Base-by-base conservation (phyloP, 2,329 filamentous ascomycete genomes). In the Fusarium drepaniforme region DNA sequence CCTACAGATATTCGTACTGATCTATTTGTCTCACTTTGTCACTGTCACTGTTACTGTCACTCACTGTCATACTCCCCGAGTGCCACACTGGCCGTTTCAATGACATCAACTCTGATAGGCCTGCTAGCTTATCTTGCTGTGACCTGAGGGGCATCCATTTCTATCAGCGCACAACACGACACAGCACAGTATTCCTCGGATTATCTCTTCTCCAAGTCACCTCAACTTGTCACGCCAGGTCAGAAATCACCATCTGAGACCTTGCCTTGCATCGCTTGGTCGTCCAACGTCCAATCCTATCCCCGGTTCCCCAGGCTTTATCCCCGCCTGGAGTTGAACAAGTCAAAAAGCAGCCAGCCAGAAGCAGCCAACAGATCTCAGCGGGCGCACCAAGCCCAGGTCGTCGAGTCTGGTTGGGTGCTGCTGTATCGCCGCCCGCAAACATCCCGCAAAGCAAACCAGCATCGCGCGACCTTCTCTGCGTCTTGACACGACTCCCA, bases 111-210 rank as follows among this genome's bases (percentile, higher is more conserved):
- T 70, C 85, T 84, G 85, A 89, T 88, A 88, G 88, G 85, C 83
- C 84, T 65, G 38, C 66, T 85, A 82, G 85, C 88, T 88, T 89
- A 89, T 89, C 87, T 90, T 81, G 86, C 87, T 73, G 85, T 88
- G 82, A 88, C 87, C 81, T 88, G 78, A 88, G 72, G 70, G 66
- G 58, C 23, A 63, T 44, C 35, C 35, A 37, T 37, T 37, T 53
- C 46, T 51, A 51, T 51, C 46, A 51, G 46, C 23, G 46, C 46
- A 51, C 46, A 51, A 51, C 46, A 40, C 38, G 8, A 18, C 38
- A 40, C 38, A 51, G 21, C 60, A 60, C 46, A 68, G 60, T 67
- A 65, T n/a, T 53, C 18, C 18, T 58, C 73, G 51, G 62, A 65
- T 46, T 68, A 68, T 70, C 62, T 75, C 30, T 64, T 64, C 30